phyloP scores from a whole-genome alignment of 495 filamentous ascomycete species.

The Xanthoparmelia taractica region DNA sequence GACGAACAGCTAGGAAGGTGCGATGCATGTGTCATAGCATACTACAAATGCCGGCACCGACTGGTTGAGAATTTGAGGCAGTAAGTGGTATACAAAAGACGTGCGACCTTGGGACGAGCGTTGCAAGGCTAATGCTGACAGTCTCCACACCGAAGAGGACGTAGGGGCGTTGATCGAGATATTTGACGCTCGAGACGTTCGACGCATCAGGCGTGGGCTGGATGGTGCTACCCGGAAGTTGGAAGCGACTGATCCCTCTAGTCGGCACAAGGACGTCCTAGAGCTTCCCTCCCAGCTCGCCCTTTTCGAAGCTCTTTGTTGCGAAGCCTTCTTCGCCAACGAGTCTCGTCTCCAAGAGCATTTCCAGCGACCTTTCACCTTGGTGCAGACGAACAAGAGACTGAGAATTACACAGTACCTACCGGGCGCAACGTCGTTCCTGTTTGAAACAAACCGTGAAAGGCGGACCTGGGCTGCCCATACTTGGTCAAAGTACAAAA shows the following conservation, averaged over 20 bases:
- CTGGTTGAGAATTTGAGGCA: slow-evolving; percentile 54
- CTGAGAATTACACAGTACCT: slow-evolving; percentile 63
- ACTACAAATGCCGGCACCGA: slow-evolving; percentile 62
- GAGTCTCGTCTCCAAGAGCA: slow-evolving; percentile 44
- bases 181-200: slow-evolving; percentile 52
- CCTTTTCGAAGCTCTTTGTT: slow-evolving; percentile 58
- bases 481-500: slow-evolving; percentile 54
- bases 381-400: slow-evolving; percentile 63
- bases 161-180: slow-evolving; percentile 48
- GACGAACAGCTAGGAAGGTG: slow-evolving; percentile 56
- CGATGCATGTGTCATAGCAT: slow-evolving; percentile 71
- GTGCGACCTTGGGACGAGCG: background rate
- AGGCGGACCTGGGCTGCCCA: slow-evolving; percentile 60
- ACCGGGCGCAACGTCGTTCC: slow-evolving; percentile 70
- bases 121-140: slow-evolving; percentile 18
- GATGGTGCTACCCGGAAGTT: slow-evolving; percentile 41
- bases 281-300: slow-evolving; percentile 46
- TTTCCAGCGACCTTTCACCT: slow-evolving; percentile 71
- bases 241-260: slow-evolving; percentile 38
- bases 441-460: slow-evolving; percentile 58
- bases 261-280: slow-evolving; percentile 43
- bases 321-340: slow-evolving; percentile 50
- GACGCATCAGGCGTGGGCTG: slow-evolving; percentile 54
- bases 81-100: slow-evolving; percentile 27
- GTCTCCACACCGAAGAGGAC: slow-evolving; percentile 55